Conservation (phyloP, 495 filamentous ascomycete species). For the Xylaria bambusicola region DNA sequence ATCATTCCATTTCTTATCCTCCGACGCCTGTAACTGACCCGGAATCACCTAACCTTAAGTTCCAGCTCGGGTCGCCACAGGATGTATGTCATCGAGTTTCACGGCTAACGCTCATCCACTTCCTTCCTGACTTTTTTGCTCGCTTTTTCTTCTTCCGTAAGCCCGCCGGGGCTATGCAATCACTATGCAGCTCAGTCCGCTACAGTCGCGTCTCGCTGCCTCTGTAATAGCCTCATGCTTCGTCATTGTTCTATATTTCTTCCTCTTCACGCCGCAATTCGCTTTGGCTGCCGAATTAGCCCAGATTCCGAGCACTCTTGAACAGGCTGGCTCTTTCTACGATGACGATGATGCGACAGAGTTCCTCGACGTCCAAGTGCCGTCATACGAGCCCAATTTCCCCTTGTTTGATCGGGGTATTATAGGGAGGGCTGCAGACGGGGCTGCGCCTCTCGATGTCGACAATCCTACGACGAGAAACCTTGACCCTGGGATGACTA, state of each 20-base stretch:
- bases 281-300: conserved; percentile 60
- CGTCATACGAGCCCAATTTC: conserved; percentile 61
- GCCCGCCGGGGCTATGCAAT: conserved; percentile 41
- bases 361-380: conserved; percentile 21
- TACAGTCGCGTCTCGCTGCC: conserved; percentile 71
- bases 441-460: conserved; percentile 56
- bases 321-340: conserved; percentile 30
- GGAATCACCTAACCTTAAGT: not conserved
- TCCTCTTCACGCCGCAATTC: conserved; percentile 55
- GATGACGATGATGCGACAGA: conserved; percentile 31
- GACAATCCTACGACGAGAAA: conserved; percentile 60
- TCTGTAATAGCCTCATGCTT: conserved; percentile 59
- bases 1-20: too few species aligned
- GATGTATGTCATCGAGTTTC: conserved; percentile 13
- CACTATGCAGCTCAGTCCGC: conserved; percentile 63
- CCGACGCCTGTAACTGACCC: too few species aligned
- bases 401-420: conserved; percentile 59
- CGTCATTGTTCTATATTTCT: conserved; percentile 57
- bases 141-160: conserved; percentile 14
- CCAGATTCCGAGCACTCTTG: conserved; percentile 31
- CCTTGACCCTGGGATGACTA: conserved; percentile 57
- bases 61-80: conserved; percentile 10
- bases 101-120: conserved; percentile 9
- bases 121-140: conserved; percentile 2
- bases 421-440: conserved; percentile 59